Evolutionary conservation across 768 basidiomycete genomes (phyloP), one percentile per base, ranked within the genome.

Genomic region (Kwoniella botswanensis): DNA sequence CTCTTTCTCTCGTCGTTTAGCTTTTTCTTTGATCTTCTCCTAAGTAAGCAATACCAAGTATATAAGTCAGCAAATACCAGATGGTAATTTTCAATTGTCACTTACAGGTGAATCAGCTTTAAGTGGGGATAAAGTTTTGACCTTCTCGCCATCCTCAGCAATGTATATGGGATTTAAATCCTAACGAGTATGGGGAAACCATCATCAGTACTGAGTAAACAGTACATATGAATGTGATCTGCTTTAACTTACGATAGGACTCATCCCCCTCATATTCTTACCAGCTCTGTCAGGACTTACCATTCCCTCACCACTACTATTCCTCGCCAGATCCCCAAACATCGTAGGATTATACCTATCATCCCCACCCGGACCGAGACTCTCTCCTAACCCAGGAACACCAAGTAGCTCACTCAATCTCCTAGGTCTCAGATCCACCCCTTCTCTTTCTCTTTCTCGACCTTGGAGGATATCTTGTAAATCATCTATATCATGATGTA

Each of bases 341-440:
- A 54, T 61, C 17, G 58, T 68, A 2, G 58, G 67, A n/a, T 61
- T 26, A 52, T 60, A 68, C 41, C 29, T 59, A 61, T 68, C 58
- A 18, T 50, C 59, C 26, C 21, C 7, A 10, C 15, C 58, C 17
- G 67, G 59, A 17, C 56, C 55, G 0, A 68, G 41, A 13, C 46
- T 58, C 26, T 68, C 58, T 21, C 46, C 50, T 3, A 68, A n/a
- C 13, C 67, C 67, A 1, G 57, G 58, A 0, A 68, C 41, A 22
- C 59, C 67, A 5, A 68, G 24, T 17, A 68, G 17, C 17, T 61
- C 67, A 21, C 58, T 60, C 15, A 68, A 22, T 54, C 67, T 68
- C 44, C 67, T 68, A 15, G 67, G 46, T 60, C 50, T 53, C 50
- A 60, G 24, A 55, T 61, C 58, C 12, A 59, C 57, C 9, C 29